These are phyloP conservation scores for Eutypa lata DNA, from an alignment of 2,329 filamentous ascomycete genomes.

Conservation along the genomic window DNA sequence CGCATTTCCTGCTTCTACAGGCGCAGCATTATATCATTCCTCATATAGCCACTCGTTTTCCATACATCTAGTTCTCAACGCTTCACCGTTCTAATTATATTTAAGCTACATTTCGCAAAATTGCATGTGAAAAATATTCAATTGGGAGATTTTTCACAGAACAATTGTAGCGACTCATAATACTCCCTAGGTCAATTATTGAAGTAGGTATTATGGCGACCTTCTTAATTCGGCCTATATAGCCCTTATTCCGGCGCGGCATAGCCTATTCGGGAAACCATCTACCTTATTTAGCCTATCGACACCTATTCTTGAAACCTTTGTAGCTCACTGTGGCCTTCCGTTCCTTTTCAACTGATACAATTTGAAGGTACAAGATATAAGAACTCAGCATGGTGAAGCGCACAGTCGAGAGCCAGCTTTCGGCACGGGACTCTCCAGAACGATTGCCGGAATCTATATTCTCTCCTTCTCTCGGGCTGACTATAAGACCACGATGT, in stretches of 20 bases:
- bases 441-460: slow-evolving; percentile 17
- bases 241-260: not conserved
- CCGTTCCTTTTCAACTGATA: not conserved
- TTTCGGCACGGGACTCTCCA: not conserved
- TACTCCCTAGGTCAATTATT: too few relatives aligned
- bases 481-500: slow-evolving; percentile 18
- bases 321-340: not conserved
- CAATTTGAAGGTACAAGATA: not conserved
- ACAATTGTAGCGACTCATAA: too few relatives aligned
- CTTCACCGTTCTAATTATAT: too few relatives aligned
- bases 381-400: slow-evolving; percentile 21
- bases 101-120: too few relatives aligned
- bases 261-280: not conserved
- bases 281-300: not conserved
- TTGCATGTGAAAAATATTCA: too few relatives aligned
- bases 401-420: slow-evolving; percentile 7
- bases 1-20: too few relatives aligned
- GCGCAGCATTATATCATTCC: too few relatives aligned
- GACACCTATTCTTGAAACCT: not conserved
- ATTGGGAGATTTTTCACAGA: too few relatives aligned
- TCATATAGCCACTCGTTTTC: too few relatives aligned
- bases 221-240: not conserved
- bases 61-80: too few relatives aligned
- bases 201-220: too few relatives aligned
- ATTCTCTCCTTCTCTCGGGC: slow-evolving; percentile 28